Evolutionary conservation across 257 asterid species (phyloP), one percentile per base, ranked within the genome.

Genomic region (Pogostemon cablin): DNA sequence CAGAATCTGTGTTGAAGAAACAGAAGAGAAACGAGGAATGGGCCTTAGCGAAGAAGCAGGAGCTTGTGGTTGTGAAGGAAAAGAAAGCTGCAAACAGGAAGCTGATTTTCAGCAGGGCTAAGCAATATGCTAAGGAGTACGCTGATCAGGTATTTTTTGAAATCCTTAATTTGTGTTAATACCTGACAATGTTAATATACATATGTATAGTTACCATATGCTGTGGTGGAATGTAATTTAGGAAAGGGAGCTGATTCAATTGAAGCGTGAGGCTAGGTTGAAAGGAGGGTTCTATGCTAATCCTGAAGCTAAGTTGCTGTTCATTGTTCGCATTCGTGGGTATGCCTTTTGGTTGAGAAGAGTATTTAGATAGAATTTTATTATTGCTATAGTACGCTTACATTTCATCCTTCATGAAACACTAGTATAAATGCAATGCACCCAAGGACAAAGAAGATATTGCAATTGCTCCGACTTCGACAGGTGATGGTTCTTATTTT

Each of bases 211-310:
- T 25, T 25, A 9, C 7, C 10, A 1, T 47, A 12, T 12, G 0
- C 12, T 68, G 48, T 20, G 3, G 38, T 25, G 8, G n/a, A 47
- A 71, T 42, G 5, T 61, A 25, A 15, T 72, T 1, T 47, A 87
- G 95, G 89, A 86, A 55, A 87, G 43, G 67, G 90, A 87, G 77
- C 74, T 87, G 73, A 75, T 84, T 62, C 81, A 54, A 3, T 73
- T 89, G 86, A 89, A 89, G 86, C 88, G 95, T 0, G 96, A 89
- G 62, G 96, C 96, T 0, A 79, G 96, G 71, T 75, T 89, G 92
- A 89, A 86, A 71, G 96, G 96, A 17, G 96, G 96, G 4, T 89
- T 89, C 69, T 89, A 89, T 75, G 96, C 87, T n/a, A 81, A 75
- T 38, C 95, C 92, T 0, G 95, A 89, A 58, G 92, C 96, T 0